phyloP scores from a whole-genome alignment of 2,329 filamentous ascomycete genomes.

The Aspergillus amoenus region DNA sequence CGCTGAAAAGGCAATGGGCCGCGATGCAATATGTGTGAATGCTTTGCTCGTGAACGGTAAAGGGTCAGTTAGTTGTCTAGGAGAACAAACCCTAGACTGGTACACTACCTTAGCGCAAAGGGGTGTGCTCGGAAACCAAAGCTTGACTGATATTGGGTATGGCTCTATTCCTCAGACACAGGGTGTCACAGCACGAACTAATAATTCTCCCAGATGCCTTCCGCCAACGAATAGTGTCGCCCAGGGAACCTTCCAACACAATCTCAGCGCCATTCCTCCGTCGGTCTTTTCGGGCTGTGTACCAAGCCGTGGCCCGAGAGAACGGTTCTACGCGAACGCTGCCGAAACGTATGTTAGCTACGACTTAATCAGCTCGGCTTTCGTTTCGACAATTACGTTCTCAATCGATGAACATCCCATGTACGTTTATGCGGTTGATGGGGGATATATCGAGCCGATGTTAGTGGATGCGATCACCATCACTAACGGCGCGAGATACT shows the following conservation, averaged over 20 bases:
- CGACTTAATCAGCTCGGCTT: conserved; percentile 52
- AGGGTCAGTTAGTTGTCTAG: conserved; percentile 53
- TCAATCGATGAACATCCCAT: conserved; percentile 43
- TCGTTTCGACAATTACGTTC: conserved; percentile 50
- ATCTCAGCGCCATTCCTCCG: conserved; percentile 25
- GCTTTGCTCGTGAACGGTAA: conserved; percentile 61
- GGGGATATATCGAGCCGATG: conserved; percentile 37
- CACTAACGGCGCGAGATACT: conserved; percentile 34
- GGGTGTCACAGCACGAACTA: not conserved
- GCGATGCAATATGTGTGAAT: conserved; percentile 56
- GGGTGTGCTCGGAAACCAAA: conserved; percentile 13
- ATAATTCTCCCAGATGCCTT: conserved; percentile 15
- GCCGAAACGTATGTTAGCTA: conserved; percentile 50
- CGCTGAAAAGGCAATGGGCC: conserved; percentile 25
- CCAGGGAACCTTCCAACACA: conserved; percentile 18
- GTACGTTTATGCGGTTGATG: conserved; percentile 42
- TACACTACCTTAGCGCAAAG: conserved; percentile 26
- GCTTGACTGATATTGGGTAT: conserved; percentile 23
- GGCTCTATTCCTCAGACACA: not conserved
- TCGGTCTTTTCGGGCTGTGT: conserved; percentile 42
- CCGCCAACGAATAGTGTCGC: conserved; percentile 14
- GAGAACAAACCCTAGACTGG: conserved; percentile 42
- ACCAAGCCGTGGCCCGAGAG: conserved; percentile 44
- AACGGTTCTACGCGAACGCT: conserved; percentile 43
- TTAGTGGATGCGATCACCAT: conserved; percentile 31